Evolutionary conservation across 2,329 filamentous ascomycete species (phyloP).

Genomic region (Colletotrichum sp.): DNA sequence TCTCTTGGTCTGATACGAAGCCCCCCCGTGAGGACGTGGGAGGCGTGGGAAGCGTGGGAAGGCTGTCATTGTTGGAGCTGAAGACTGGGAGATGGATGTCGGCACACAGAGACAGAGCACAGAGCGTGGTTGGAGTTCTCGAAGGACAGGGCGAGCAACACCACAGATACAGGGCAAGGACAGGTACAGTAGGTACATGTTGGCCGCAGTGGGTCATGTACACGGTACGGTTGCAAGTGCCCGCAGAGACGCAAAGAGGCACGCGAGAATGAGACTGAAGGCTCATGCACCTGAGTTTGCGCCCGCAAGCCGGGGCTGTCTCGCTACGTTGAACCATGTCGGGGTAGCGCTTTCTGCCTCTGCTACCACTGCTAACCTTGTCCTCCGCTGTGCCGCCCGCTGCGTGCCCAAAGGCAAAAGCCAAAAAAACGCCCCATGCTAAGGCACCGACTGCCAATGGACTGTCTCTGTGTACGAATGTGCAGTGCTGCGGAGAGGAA

Average conservation of each 20-base stretch:
- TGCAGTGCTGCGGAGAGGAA: background rate
- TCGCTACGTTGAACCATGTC: constrained; percentile 11
- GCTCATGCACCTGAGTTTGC: constrained; percentile 14
- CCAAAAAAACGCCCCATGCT: constrained; percentile 15
- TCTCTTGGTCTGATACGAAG: background rate
- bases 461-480: background rate
- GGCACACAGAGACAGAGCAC: background rate
- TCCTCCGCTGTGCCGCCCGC: constrained; percentile 15
- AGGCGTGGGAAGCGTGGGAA: background rate
- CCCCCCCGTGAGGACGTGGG: background rate
- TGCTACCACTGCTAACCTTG: constrained; percentile 12
- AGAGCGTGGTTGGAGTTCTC: background rate
- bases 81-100: background rate
- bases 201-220: background rate
- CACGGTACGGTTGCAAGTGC: background rate
- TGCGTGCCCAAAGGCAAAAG: constrained; percentile 15
- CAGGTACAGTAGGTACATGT: background rate
- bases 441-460: background rate
- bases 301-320: constrained; percentile 10
- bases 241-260: background rate
- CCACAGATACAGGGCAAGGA: background rate
- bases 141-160: background rate
- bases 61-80: background rate
- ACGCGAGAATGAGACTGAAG: constrained; percentile 13
- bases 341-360: background rate